Evolutionary conservation across 352 stramenopile species (phyloP).

Genomic region (Blastocystis sp.): DNA sequence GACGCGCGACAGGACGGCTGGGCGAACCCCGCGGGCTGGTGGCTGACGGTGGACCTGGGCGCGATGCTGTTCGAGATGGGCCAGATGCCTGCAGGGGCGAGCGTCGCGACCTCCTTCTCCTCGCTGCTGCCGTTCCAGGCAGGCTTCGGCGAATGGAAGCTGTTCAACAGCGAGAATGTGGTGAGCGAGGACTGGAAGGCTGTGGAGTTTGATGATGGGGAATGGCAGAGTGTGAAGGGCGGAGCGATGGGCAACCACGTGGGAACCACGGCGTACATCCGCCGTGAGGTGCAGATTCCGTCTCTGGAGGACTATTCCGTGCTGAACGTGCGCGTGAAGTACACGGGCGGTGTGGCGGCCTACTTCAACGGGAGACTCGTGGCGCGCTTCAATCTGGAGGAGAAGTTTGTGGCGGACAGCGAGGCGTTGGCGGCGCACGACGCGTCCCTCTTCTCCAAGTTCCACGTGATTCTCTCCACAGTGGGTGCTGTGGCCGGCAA

Average conservation of each 20-base stretch:
- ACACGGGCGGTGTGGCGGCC: slow-evolving; percentile 10
- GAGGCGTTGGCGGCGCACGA: slow-evolving; percentile 3
- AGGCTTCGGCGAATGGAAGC: neutral
- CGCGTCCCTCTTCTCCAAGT: slow-evolving; percentile 16
- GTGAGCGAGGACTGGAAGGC: slow-evolving; percentile 8
- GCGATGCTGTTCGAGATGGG: slow-evolving; percentile 8
- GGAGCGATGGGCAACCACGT: neutral
- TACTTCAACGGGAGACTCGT: slow-evolving; percentile 55
- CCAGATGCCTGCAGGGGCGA: neutral
- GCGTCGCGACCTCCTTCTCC: neutral
- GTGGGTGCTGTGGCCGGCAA: slow-evolving; percentile 6
- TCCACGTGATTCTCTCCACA: slow-evolving; percentile 21
- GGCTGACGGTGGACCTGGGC: slow-evolving; percentile 15
- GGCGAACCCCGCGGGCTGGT: neutral
- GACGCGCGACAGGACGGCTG: slow-evolving; percentile 1
- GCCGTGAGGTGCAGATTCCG: neutral
- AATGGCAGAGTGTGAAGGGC: neutral
- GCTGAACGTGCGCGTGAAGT: slow-evolving; percentile 43
- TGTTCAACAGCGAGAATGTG: neutral
- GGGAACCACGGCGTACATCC: slow-evolving; percentile 1
- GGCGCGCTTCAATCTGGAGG: slow-evolving; percentile 42
- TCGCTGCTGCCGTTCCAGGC: slow-evolving; percentile 11
- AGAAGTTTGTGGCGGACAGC: slow-evolving; percentile 9
- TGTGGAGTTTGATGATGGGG: slow-evolving; percentile 1
- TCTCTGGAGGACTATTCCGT: neutral